phyloP scores from a whole-genome alignment of 2,329 filamentous ascomycete species.

The Aspergillus tamarii region DNA sequence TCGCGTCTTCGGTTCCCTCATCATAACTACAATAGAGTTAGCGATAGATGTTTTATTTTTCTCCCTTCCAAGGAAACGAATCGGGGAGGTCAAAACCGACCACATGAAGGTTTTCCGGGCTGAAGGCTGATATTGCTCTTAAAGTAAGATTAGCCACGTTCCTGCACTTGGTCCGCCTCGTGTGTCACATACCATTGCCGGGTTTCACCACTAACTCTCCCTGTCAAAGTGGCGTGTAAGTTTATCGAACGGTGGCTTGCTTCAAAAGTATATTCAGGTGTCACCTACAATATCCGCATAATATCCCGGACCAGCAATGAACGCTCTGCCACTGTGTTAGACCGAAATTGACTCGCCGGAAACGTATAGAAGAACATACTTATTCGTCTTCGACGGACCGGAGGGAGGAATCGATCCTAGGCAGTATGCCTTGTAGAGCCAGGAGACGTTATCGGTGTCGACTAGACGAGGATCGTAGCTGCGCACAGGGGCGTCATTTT shows the following conservation, averaged over 20 bases:
- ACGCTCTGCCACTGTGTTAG: conserved; percentile 15
- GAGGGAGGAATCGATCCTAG: conserved; percentile 14
- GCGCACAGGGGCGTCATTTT: conserved; percentile 19
- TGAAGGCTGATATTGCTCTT: background rate
- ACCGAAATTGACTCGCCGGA: background rate
- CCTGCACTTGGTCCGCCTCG: background rate
- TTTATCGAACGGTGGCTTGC: no score
- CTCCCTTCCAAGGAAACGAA: background rate
- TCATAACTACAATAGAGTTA: conserved; percentile 22
- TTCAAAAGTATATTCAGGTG: background rate
- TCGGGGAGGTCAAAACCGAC: conserved; percentile 10
- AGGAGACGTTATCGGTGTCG: conserved; percentile 18
- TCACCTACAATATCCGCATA: conserved; percentile 24
- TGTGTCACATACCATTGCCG: conserved; percentile 8
- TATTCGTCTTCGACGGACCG: conserved; percentile 12
- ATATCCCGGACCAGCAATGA: conserved; percentile 25
- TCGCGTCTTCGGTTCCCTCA: conserved; percentile 21
- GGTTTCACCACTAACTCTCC: conserved; percentile 26
- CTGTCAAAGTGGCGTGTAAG: conserved; percentile 13
- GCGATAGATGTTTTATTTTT: background rate
- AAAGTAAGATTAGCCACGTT: background rate
- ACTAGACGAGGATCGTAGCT: conserved; percentile 27
- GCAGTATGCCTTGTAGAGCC: conserved; percentile 25
- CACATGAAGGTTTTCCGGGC: conserved; percentile 19
- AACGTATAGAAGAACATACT: conserved; percentile 12